These are phyloP conservation scores for Fusarium papillatum DNA, from an alignment of 2,329 filamentous ascomycete genomes.

Conservation along the genomic window DNA sequence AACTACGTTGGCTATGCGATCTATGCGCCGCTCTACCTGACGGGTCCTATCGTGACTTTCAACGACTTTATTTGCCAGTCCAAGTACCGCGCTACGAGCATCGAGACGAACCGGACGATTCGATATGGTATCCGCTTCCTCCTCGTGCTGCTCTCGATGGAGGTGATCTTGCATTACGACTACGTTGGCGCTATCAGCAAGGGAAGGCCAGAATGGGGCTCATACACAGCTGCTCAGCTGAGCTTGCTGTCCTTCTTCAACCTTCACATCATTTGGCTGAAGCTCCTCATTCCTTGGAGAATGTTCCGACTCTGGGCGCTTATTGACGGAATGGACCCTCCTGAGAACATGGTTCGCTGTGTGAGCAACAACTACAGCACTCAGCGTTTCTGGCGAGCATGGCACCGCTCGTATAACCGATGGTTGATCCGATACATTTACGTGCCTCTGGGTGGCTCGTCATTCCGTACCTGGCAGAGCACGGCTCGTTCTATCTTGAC, in stretches of 20 bases:
- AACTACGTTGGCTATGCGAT: constrained; percentile 93
- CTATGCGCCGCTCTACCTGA: constrained; percentile 93
- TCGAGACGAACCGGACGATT: constrained; percentile 78
- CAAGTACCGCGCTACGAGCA: constrained; percentile 79
- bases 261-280: constrained; percentile 97
- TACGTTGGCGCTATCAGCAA: constrained; percentile 96
- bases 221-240: constrained; percentile 89
- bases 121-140: constrained; percentile 89
- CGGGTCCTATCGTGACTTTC: constrained; percentile 95
- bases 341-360: constrained; percentile 98
- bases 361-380: constrained; percentile 96
- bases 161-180: constrained; percentile 90
- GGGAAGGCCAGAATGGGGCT: constrained; percentile 81
- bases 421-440: constrained; percentile 97
- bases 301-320: constrained; percentile 98
- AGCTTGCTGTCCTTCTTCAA: constrained; percentile 96
- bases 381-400: constrained; percentile 93
- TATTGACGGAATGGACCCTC: constrained; percentile 91
- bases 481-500: constrained; percentile 76
- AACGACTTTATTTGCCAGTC: constrained; percentile 96
- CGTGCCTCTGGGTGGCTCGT: constrained; percentile 85
- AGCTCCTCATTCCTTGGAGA: constrained; percentile 96
- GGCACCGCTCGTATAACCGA: constrained; percentile 96
- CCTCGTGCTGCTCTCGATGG: constrained; percentile 87
- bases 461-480: constrained; percentile 59